Conservation (phyloP, 352 stramenopile species). For the Pythium rishiriense region DNA sequence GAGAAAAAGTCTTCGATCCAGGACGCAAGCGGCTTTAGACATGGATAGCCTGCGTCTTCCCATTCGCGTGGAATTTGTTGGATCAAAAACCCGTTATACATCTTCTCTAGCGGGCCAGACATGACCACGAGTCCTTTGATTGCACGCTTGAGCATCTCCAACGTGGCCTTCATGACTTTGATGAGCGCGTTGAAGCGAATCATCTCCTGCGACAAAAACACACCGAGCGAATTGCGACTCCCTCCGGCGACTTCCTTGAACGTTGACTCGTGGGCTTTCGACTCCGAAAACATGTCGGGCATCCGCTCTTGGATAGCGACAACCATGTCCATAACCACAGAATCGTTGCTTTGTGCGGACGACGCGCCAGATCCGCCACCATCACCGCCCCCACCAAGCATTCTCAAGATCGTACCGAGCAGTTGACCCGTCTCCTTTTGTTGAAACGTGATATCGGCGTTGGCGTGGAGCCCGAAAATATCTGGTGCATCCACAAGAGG, state of each 20-base stretch:
- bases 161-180: slow-evolving; percentile 79
- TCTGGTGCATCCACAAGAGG: slow-evolving; percentile 91
- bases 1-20: slow-evolving; percentile 92
- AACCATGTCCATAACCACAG: slow-evolving; percentile 84
- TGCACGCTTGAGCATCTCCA: slow-evolving; percentile 88
- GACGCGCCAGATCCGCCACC: slow-evolving; percentile 42
- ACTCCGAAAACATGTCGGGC: slow-evolving; percentile 64
- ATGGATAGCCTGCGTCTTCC: slow-evolving; percentile 90
- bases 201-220: slow-evolving; percentile 93
- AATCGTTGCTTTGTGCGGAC: slow-evolving; percentile 62
- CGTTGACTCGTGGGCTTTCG: slow-evolving; percentile 67
- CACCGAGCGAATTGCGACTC: slow-evolving; percentile 92
- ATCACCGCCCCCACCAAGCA: slow-evolving; percentile 58
- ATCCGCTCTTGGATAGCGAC: slow-evolving; percentile 80
- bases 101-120: slow-evolving; percentile 91
- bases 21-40: slow-evolving; percentile 89
- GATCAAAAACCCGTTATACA: slow-evolving; percentile 92
- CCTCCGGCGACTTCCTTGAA: slow-evolving; percentile 81
- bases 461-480: slow-evolving; percentile 93
- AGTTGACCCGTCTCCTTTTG: slow-evolving; percentile 89
- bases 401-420: slow-evolving; percentile 68
- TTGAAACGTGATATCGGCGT: slow-evolving; percentile 94
- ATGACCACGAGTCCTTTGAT: slow-evolving; percentile 94
- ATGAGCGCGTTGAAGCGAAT: slow-evolving; percentile 93
- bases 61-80: slow-evolving; percentile 91